Evolutionary conservation across 179 eudicot species (phyloP).

Genomic region (Carnegiea gigantea): DNA sequence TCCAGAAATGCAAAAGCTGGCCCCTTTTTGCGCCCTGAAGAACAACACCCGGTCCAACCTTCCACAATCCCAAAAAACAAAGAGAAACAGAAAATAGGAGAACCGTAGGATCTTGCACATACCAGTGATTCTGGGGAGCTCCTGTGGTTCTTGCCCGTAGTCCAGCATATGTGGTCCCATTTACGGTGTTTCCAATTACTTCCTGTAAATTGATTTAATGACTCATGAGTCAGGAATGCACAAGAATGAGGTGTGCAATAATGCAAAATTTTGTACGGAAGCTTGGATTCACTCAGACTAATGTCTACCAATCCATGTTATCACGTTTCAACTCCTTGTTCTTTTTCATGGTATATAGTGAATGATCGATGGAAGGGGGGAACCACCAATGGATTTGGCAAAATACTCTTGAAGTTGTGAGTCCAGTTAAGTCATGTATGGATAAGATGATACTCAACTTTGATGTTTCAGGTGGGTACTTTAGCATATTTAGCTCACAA

Average conservation of each 20-base stretch:
- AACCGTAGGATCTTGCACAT: conserved; percentile 2
- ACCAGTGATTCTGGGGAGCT: conserved; percentile 99
- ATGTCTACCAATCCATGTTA: background rate
- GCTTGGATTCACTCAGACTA: background rate
- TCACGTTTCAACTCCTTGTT: background rate
- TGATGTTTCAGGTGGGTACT: background rate
- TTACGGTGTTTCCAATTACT: conserved; percentile 79
- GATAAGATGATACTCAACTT: no score
- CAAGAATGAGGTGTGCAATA: background rate
- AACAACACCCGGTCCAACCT: no score
- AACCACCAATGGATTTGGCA: background rate
- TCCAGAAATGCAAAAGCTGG: background rate
- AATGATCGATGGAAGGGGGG: background rate
- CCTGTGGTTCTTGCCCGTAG: conserved; percentile 98
- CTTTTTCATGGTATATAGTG: background rate
- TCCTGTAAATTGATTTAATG: conserved; percentile 48
- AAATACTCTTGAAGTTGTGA: background rate
- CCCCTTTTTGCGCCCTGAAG: no score
- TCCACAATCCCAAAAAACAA: no score
- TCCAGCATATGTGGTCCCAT: conserved; percentile 96
- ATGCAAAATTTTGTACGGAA: background rate
- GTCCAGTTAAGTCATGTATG: background rate
- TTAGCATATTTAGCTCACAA: background rate
- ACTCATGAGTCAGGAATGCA: background rate
- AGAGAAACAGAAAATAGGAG: no score